Conservation (phyloP, 768 basidiomycete genomes). For the Boletales sp. region DNA sequence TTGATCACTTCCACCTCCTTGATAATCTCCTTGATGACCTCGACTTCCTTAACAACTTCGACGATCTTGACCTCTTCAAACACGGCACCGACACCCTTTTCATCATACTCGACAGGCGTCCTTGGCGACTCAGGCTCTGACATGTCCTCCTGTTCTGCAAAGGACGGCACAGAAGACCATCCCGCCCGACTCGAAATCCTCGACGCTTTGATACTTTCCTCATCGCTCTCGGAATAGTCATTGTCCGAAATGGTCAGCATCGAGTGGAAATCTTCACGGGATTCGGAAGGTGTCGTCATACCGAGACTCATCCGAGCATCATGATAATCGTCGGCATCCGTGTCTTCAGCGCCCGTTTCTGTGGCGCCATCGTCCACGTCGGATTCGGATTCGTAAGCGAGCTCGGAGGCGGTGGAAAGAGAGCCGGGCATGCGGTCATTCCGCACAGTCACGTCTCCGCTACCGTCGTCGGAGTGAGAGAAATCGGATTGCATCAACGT, state of each 20-base stretch:
- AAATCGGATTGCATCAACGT: constrained; percentile 50
- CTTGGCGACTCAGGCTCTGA: constrained; percentile 2
- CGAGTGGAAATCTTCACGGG: constrained; percentile 74
- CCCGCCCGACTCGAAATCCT: constrained; percentile 35
- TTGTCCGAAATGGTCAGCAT: constrained; percentile 67
- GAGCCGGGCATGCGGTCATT: constrained; percentile 18
- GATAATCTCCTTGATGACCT: constrained; percentile 25
- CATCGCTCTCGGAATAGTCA: constrained; percentile 56
- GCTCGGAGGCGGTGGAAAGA: constrained; percentile 21
- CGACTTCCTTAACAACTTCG: constrained; percentile 29
- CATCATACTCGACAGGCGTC: constrained; percentile 48
- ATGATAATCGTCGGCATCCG: constrained; percentile 68
- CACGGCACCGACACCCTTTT: constrained; percentile 36
- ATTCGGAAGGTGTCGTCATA: constrained; percentile 62
- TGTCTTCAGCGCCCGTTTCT: constrained; percentile 68
- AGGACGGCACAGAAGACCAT: constrained; percentile 24
- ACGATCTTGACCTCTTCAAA: constrained; percentile 30
- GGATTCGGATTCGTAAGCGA: constrained; percentile 43
- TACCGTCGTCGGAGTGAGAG: constrained; percentile 37
- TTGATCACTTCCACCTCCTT: constrained; percentile 37
- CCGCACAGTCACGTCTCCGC: constrained; percentile 33
- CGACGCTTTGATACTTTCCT: constrained; percentile 76
- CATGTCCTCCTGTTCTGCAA: constrained; percentile 11
- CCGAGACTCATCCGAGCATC: constrained; percentile 69
- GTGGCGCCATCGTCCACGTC: constrained; percentile 41